These are phyloP conservation scores for Rutstroemia sp. DNA, from an alignment of 2,329 filamentous ascomycete species.

Conservation along the genomic window DNA sequence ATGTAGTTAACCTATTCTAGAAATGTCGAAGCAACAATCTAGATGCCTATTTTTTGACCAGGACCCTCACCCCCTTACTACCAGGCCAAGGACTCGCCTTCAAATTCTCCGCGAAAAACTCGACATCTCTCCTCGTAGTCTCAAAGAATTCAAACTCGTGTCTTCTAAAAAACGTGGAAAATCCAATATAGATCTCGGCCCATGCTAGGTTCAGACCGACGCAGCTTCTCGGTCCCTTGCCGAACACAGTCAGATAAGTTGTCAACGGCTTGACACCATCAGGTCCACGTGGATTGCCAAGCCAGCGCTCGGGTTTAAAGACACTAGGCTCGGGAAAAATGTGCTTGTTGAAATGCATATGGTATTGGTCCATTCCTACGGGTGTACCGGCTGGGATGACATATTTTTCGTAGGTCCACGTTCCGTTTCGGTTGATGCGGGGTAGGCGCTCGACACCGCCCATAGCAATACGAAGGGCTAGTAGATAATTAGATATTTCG, in stretches of 20 bases:
- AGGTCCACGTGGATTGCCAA: not conserved
- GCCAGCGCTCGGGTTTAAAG: not conserved
- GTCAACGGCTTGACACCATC: slow-evolving; percentile 1
- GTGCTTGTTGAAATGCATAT: not conserved
- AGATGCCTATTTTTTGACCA: not conserved
- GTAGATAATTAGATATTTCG: not conserved
- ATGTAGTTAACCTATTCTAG: not conserved
- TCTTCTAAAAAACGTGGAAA: not conserved
- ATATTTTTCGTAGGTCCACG: not conserved
- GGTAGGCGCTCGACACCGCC: slow-evolving; percentile 20
- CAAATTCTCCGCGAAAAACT: not conserved
- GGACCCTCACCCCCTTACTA: not conserved
- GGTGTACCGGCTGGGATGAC: not conserved
- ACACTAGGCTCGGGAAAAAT: not conserved
- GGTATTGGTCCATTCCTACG: not conserved
- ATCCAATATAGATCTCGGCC: not conserved
- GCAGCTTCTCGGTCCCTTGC: not conserved
- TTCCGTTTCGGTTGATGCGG: slow-evolving; percentile 19
- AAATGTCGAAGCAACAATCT: not conserved
- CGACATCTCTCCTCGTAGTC: not conserved
- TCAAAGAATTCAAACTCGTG: not conserved
- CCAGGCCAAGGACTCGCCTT: not conserved
- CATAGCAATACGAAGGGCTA: not conserved
- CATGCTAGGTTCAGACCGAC: slow-evolving; percentile 1
- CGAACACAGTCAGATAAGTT: slow-evolving; percentile 21